Base-by-base conservation (phyloP, 1,139 yeast genomes). In the Pichia sp. region DNA sequence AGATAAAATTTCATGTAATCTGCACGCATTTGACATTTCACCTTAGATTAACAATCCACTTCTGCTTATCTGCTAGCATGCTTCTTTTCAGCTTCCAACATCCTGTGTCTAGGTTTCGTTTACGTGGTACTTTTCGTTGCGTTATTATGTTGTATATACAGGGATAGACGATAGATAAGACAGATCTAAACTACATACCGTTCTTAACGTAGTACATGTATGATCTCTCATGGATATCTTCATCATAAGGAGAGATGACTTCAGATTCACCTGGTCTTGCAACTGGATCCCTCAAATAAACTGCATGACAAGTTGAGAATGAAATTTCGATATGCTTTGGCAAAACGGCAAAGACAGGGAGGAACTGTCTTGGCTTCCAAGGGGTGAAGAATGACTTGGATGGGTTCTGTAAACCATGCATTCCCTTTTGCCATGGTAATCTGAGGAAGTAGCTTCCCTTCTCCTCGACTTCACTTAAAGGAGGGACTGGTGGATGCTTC, bases 211-310 rank as follows among this genome's bases (percentile, higher is more conserved):
- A 91, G 73, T 81, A 87, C 94, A 87, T 84, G 68, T 84, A 88
- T 28, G 97, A 96, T 60, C 95, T 77, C 63, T 88, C 94, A 55
- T 91, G 97, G 49, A 80, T 77, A 46, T 79, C 81, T 46, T 77
- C 69, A 31, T 82, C 80, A 63, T 82, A 85, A 37, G 98, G 98
- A 34, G 95, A 71, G 43, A 91, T 85, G 40, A 91, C 95, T 65
- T 91, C 98, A 22, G 96, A 84, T 55, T 84, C 88, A 34, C 96
- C 97, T 11, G 97, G 96, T 60, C 97, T 76, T 11, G 97, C 95
- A 39, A 91, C 88, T 13, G 98, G 98, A 59, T 91, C 95, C 63
- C 96, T 80, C 60, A 91, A 66, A 62, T 91, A 91, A 22, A 91
- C 81, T 10, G 96, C 97, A 60, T 88, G 96, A 58, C 97, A 88